Conservation (phyloP, 768 basidiomycete genomes). For the Rubroboletus satanas region DNA sequence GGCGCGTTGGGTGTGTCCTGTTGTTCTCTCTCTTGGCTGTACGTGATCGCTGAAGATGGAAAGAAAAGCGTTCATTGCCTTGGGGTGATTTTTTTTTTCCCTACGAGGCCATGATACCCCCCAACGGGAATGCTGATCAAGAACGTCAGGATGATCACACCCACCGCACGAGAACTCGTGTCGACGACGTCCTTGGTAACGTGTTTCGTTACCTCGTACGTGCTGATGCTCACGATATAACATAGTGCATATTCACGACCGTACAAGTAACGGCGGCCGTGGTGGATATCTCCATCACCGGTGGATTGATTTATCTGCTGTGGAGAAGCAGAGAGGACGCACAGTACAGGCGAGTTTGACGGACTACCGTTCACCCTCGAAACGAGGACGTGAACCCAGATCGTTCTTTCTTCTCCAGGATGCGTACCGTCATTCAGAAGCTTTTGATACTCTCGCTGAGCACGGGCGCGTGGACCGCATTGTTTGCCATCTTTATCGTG, state of each 20-base stretch:
- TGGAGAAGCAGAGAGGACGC: constrained; percentile 18
- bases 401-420: constrained; percentile 1
- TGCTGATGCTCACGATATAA: background rate
- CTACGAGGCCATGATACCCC: no score
- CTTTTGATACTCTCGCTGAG: constrained; percentile 14
- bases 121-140: background rate
- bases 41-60: background rate
- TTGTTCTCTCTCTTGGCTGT: background rate
- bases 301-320: constrained; percentile 6
- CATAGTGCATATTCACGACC: constrained; percentile 5
- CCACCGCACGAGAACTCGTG: constrained; percentile 11
- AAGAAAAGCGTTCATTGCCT: constrained; percentile 7
- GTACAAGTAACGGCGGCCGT: constrained; percentile 6
- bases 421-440: constrained; percentile 15
- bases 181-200: constrained; percentile 7
- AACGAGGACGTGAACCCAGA: background rate
- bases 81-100: constrained; percentile 11
- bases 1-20: constrained; percentile 11
- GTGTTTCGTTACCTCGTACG: background rate
- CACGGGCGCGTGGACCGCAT: constrained; percentile 17
- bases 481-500: constrained; percentile 12
- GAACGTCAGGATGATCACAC: constrained; percentile 7
- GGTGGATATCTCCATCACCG: constrained; percentile 17
- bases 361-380: background rate
- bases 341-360: constrained; percentile 5